A percentile compares a stretch with the other conserved stretches of the same genome.
These are phyloP conservation scores for Crithidia brevicula DNA, from an alignment of 208 protist species.

Conservation along the genomic window DNA sequence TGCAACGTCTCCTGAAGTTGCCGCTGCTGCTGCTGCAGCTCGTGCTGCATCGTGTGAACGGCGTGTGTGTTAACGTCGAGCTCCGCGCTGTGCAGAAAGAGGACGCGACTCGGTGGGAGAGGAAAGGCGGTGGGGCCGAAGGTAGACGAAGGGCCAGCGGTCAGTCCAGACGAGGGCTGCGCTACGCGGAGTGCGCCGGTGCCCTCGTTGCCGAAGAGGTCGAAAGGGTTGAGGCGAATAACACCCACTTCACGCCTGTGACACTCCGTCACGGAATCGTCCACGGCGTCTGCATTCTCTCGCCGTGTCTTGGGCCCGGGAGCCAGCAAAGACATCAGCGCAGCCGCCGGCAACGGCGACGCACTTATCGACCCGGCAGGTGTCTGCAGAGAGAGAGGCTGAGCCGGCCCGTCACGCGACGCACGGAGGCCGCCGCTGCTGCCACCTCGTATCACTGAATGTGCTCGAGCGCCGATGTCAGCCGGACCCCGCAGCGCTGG, in stretches of 20 bases:
- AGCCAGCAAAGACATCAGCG: not conserved
- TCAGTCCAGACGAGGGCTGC: too few species aligned
- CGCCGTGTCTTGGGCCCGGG: not conserved
- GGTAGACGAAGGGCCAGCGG: too few species aligned
- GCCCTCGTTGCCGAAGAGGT: not conserved
- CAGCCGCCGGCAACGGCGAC: constrained; percentile 12
- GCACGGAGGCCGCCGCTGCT: not conserved
- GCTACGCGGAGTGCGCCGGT: too few species aligned
- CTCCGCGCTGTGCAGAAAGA: constrained; percentile 16
- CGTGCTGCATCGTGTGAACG: constrained; percentile 16
- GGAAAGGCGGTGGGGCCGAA: not conserved
- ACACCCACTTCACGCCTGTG: constrained; percentile 9
- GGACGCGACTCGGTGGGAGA: constrained; percentile 16
- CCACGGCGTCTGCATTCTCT: not conserved
- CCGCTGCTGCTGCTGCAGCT: constrained; percentile 23
- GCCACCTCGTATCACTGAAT: not conserved
- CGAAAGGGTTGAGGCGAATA: constrained; percentile 17
- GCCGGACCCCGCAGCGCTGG: constrained; percentile 9
- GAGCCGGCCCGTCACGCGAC: not conserved
- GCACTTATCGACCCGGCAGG: not conserved
- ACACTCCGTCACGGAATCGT: constrained; percentile 1
- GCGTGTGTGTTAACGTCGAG: constrained; percentile 19
- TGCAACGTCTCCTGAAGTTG: constrained; percentile 21
- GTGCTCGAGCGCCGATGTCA: constrained; percentile 4
- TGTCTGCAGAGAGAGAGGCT: not conserved